Evolutionary conservation across 2,329 filamentous ascomycete species (phyloP).

Genomic region (Cercospora citrullina): DNA sequence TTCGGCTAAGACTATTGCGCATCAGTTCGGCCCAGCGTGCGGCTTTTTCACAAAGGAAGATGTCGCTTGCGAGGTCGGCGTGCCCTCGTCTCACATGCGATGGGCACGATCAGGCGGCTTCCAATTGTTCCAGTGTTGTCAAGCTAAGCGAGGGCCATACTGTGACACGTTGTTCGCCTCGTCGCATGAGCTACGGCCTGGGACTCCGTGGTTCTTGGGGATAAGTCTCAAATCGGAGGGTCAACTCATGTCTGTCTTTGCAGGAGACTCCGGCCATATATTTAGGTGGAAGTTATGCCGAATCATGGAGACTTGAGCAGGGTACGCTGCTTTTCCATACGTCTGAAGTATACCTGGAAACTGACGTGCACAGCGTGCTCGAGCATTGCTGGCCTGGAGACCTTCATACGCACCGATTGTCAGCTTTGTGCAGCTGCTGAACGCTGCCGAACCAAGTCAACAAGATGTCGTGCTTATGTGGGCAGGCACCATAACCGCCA

Average conservation of each 20-base stretch:
- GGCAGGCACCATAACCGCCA: neutral
- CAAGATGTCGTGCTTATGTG: slow-evolving; percentile 9
- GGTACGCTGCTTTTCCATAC: neutral
- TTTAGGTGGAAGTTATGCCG: neutral
- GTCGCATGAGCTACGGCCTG: neutral
- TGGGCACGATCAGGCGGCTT: neutral
- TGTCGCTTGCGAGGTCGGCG: neutral
- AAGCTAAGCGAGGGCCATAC: neutral
- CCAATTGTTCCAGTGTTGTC: neutral
- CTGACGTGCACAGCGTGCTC: neutral
- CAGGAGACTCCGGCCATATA: neutral
- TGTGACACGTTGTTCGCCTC: neutral
- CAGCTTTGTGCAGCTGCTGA: neutral
- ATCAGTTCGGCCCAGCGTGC: neutral
- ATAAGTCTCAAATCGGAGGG: neutral
- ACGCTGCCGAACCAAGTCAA: slow-evolving; percentile 5
- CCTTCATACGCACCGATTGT: neutral
- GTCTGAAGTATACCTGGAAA: neutral
- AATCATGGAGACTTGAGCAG: neutral
- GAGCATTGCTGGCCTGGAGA: slow-evolving; percentile 7
- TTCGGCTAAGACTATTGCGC: neutral
- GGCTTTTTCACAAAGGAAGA: neutral
- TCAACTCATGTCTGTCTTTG: neutral
- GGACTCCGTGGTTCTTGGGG: neutral
- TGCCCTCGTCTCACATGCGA: neutral